phyloP scores from a whole-genome alignment of 23 red algal genomes.

The Chondrus crispus region DNA sequence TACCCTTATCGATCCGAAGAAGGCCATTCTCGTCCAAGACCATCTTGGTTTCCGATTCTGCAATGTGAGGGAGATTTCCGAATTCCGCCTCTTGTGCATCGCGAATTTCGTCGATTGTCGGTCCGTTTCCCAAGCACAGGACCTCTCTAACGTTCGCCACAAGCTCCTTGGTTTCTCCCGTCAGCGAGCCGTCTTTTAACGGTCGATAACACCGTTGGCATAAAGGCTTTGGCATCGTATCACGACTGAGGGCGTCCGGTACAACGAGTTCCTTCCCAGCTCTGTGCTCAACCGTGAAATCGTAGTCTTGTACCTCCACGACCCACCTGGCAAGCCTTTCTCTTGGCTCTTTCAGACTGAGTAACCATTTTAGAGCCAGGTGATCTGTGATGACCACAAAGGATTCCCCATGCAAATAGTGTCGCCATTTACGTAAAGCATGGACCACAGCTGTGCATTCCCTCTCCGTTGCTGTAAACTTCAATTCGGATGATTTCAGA shows the following conservation, averaged over 20 bases:
- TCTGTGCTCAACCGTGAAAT: constrained; percentile 11
- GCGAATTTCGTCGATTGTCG: not conserved
- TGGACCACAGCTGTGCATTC: too few species aligned
- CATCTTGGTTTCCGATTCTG: not conserved
- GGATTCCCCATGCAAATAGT: not conserved
- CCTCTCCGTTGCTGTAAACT: not conserved
- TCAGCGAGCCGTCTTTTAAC: not conserved
- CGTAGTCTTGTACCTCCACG: not conserved
- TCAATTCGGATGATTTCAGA: not conserved
- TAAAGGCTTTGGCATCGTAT: not conserved
- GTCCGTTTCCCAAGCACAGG: not conserved
- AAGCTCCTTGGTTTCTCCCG: not conserved
- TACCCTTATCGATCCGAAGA: not conserved
- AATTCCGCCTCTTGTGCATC: not conserved
- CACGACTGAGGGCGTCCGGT: constrained; percentile 8
- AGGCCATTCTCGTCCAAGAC: not conserved
- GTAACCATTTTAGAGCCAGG: not conserved
- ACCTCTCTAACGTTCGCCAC: not conserved
- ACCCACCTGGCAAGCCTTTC: not conserved
- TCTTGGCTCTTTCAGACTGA: not conserved
- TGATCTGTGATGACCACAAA: constrained; percentile 23
- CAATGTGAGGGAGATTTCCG: not conserved
- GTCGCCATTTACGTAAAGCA: not conserved
- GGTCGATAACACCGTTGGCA: not conserved
- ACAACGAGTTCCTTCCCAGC: not conserved